phyloP scores from a whole-genome alignment of 306 rosid genomes.

The Datisca glomerata region DNA sequence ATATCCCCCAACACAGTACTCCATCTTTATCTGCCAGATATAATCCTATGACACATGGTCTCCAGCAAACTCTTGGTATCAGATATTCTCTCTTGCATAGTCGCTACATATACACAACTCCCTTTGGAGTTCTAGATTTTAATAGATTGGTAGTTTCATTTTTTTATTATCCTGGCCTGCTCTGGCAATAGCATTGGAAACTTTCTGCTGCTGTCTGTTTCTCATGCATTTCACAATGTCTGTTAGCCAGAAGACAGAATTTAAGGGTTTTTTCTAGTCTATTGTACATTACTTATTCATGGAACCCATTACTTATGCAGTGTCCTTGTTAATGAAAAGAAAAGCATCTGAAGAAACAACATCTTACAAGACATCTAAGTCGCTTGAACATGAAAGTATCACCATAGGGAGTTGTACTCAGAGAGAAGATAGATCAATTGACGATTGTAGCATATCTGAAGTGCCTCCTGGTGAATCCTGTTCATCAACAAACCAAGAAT shows the following conservation, averaged over 20 bases:
- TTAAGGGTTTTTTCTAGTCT: conserved; percentile 8
- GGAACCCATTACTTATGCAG: conserved; percentile 34
- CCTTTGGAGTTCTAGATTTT: not conserved
- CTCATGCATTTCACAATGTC: conserved; percentile 1
- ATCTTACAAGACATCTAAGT: conserved; percentile 13
- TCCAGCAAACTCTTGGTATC: conserved; percentile 80
- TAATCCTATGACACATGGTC: conserved; percentile 65
- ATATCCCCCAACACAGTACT: conserved; percentile 50
- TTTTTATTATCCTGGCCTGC: too few species aligned
- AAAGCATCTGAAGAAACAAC: conserved; percentile 29
- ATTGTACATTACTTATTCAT: conserved; percentile 5
- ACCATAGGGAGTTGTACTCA: conserved; percentile 18
- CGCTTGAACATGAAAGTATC: conserved; percentile 8
- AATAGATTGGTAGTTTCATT: too few species aligned
- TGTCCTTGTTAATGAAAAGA: conserved; percentile 56
- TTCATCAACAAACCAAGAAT: conserved; percentile 30
- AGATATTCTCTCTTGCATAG: conserved; percentile 8
- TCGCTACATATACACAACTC: not conserved
- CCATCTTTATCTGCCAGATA: conserved; percentile 80
- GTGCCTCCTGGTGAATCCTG: conserved; percentile 12
- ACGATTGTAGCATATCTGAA: conserved; percentile 14
- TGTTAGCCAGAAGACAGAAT: not conserved
- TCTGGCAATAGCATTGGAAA: not conserved
- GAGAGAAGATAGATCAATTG: conserved; percentile 19
- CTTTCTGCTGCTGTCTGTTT: not conserved